Percentiles rank a stretch among this genome's conserved stretches.
Evolutionary conservation across 106 monocot genomes (phyloP).

Genomic region (Platanthera zijinensis): DNA sequence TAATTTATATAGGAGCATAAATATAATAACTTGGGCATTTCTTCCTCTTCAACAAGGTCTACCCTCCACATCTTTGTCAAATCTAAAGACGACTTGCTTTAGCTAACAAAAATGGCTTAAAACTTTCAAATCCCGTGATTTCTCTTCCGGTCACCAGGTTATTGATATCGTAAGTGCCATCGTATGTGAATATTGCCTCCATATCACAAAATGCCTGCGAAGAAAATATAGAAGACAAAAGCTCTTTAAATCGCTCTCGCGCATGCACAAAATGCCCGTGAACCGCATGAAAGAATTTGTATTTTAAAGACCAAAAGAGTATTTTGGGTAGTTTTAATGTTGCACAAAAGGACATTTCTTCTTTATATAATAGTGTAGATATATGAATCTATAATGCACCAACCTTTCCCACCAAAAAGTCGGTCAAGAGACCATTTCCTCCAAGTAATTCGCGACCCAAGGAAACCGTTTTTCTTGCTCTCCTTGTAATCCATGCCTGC

Average conservation of each 20-base stretch:
- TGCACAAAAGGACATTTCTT: no score
- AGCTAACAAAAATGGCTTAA: background rate
- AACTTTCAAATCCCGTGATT: constrained; percentile 2
- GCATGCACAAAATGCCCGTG: no score
- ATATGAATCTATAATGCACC: no score
- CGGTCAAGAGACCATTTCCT: constrained; percentile 84
- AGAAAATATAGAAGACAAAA: background rate
- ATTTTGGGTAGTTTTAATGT: no score
- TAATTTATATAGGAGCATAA: no score
- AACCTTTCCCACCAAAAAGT: constrained; percentile 94
- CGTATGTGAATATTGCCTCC: constrained; percentile 5
- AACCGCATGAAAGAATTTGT: no score
- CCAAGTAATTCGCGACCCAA: constrained; percentile 79
- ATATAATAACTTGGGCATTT: no score
- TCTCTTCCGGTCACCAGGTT: background rate
- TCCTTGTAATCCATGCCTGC: constrained; percentile 78
- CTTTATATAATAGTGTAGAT: no score
- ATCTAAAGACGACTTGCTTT: constrained; percentile 1
- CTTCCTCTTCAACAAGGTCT: no score
- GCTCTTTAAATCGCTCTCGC: no score
- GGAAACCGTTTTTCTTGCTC: constrained; percentile 70
- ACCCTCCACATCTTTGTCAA: no score
- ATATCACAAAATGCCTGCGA: constrained; percentile 4
- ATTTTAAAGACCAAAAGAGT: no score
- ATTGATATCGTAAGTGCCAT: background rate